Base-by-base conservation (phyloP, 1,139 yeast species). In the Yamadazyma dushanensis region DNA sequence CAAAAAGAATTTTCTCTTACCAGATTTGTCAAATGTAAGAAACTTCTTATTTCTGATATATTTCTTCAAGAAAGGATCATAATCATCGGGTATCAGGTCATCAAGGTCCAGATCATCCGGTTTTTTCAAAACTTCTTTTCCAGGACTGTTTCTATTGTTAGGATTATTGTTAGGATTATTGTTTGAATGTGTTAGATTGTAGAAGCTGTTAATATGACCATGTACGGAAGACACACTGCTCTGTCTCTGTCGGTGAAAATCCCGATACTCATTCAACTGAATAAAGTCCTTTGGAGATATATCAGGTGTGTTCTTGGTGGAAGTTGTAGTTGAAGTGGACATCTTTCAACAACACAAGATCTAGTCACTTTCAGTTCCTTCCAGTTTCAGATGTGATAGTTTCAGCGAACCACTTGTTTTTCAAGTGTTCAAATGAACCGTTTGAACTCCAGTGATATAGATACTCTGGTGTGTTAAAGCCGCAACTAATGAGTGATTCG, bases 241-340 rank as follows among this genome's bases (percentile, higher is more conserved):
- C 16, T 32, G 39, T 19, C 28, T 32, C 17, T 32, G 31, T 20
- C 38, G 36, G 13, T 41, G 43, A 17, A 26, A 39, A n/a, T 36
- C 36, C 11, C 36, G 35, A 23, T 39, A 39, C n/a, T 39, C 37
- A 9, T 31, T 28, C n/a, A 36, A 26, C 24, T 39, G 42, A 7
- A 20, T 17, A 6, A 32, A 21, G 15, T 38, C 41, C 23, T 36
- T 43, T 20, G 50, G 50, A 5, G 50, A 46, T 21, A 45, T 30
- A 16, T 38, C 38, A 11, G 50, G 46, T 1, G 49, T 45, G 10
- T 41, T 45, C n/a, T 42, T 45, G 20, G 46, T 41, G 2, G 46
- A 38, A 6, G 48, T 44, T 26, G 48, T 43, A 20, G 47, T 43
- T 14, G 50, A 41, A 33, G 46, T 46, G 8, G 41, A 32, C 35